Conservation (phyloP, 169 alveolate genomes). For the Cryptosporidium sp. region DNA sequence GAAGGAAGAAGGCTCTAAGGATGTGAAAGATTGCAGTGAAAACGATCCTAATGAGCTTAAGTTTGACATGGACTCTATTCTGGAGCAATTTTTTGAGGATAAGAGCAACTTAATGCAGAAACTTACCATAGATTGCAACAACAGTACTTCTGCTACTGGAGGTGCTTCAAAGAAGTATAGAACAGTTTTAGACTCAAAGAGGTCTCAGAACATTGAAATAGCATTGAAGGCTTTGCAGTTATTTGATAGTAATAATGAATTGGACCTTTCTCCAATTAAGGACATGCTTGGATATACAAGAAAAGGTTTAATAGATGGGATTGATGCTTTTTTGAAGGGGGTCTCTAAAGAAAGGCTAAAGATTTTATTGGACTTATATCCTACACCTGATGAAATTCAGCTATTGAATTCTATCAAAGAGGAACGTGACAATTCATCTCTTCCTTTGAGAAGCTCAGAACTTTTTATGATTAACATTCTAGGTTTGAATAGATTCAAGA, state of each 20-base stretch:
- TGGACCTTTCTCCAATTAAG: constrained; percentile 55
- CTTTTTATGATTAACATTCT: constrained; percentile 11
- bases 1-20: background rate
- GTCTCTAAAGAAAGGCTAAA: constrained; percentile 66
- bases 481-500: constrained; percentile 53
- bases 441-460: constrained; percentile 66
- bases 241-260: constrained; percentile 48
- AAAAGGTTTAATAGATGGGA: constrained; percentile 18
- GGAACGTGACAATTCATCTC: background rate
- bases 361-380: constrained; percentile 57
- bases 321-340: constrained; percentile 60
- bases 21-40: background rate
- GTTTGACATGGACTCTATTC: constrained; percentile 37
- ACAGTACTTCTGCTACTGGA: background rate
- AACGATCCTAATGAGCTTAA: constrained; percentile 11
- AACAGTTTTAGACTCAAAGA: constrained; percentile 64
- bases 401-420: constrained; percentile 29
- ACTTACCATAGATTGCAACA: constrained; percentile 15
- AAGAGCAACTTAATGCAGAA: constrained; percentile 27
- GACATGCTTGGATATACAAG: constrained; percentile 67
- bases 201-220: constrained; percentile 68
- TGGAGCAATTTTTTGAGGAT: constrained; percentile 64
- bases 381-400: constrained; percentile 72
- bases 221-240: constrained; percentile 70
- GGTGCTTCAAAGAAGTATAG: constrained; percentile 33